Base-by-base conservation (phyloP, 164 flowering plant genomes). In the Litsea cubeba region DNA sequence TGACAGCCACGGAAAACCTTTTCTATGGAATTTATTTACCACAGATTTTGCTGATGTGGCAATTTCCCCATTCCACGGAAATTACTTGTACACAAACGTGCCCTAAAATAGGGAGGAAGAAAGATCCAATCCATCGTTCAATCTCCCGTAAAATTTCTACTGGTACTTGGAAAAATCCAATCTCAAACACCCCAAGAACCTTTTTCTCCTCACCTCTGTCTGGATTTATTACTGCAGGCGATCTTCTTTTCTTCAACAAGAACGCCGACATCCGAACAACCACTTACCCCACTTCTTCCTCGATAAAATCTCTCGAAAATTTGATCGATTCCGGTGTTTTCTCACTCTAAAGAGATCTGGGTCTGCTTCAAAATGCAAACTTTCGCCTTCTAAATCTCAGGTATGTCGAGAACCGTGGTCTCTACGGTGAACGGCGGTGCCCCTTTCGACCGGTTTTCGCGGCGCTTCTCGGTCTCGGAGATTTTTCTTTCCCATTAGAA, bases 401-500 rank as follows among this genome's bases (percentile, higher is more conserved):
- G 57, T 22, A 76, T 78, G 81, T 62, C 69, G 14, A 76, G 50
- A 12, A 70, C 26, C 40, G 24, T 72, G 24, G 74, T 70, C 58
- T 69, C 75, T 32, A 30, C 76, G 3, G 49, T 72, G 32, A 75
- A 76, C 79, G 12, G 14, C 67, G 51, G 57, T 81, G 46, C 60
- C 75, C 49, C 75, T 83, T 68, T 28, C 72, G 14, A 12, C 71
- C 10, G 17, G 54, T 32, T 50, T 64, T 23, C 58, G 60, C 24
- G 74, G 74, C 15, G 14, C 58, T 51, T 76, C 74, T 77, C 75
- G 77, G 18, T 75, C 76, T 22, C 1, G 12, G 72, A 71, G 68
- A 71, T 28, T 74, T 74, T 68, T 67, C 12, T 11, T 63, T 62
- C 51, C 70, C 1, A 57, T 66, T 60, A 67, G 65, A 74, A 51